phyloP scores from a whole-genome alignment of 345 rosid species.

The Mangifera indica region DNA sequence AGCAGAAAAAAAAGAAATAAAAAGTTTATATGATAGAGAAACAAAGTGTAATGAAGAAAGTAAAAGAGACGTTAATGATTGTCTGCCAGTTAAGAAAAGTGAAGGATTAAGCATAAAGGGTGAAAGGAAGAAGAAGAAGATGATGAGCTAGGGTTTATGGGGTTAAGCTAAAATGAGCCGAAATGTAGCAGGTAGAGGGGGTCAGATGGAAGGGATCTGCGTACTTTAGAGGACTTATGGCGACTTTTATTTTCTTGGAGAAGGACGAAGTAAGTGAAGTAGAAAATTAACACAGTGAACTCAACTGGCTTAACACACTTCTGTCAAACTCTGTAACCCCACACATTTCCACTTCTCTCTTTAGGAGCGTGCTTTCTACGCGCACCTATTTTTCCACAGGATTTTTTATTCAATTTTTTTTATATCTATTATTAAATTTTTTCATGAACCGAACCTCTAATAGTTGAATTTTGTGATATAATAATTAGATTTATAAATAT shows the following conservation, averaged over 20 bases:
- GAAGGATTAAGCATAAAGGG: neutral
- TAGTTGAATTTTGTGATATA: no score
- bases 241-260: slow-evolving; percentile 12
- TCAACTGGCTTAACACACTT: no score
- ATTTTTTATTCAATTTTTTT: no score
- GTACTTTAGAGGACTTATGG: slow-evolving; percentile 13
- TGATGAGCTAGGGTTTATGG: slow-evolving; percentile 11
- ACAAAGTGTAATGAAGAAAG: slow-evolving; percentile 10
- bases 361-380: no score
- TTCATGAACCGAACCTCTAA: no score
- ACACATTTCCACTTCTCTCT: no score
- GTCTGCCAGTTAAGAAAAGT: slow-evolving; percentile 36
- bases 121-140: neutral
- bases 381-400: no score
- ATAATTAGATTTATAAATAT: no score
- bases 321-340: no score
- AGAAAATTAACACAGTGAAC: no score
- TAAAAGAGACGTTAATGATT: slow-evolving; percentile 30
- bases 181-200: slow-evolving; percentile 15
- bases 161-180: slow-evolving; percentile 20
- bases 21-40: slow-evolving; percentile 4
- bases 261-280: neutral
- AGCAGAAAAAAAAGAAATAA: slow-evolving; percentile 3
- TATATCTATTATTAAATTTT: no score
- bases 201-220: slow-evolving; percentile 16